Base-by-base conservation (phyloP, 2,329 filamentous ascomycete genomes). In the Cladosporium sp. region DNA sequence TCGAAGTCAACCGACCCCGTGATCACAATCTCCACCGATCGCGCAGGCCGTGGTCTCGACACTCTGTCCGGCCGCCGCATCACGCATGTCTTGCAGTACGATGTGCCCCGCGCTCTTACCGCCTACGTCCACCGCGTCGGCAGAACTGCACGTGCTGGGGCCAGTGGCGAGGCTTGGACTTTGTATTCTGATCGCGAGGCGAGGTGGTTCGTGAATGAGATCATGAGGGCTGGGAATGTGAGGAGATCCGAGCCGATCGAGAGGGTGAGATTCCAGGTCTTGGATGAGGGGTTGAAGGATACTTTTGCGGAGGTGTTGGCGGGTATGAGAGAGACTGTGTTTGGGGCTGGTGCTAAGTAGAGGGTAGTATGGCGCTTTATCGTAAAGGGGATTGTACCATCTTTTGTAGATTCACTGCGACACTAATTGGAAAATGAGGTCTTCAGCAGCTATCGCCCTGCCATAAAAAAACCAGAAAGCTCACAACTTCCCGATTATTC, bases 61-160 rank as follows among this genome's bases (percentile, higher is more conserved):
- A 47, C 56, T 12, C 47, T 64, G 4, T 43, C 47, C 9, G 42
- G 34, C 6, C 81, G 83, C 1, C 79, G 81, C 41, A 79, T 97
- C 41, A 83, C 84, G 30, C 88, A 95, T 64, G 89, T 97, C 41
- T 76, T 97, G 69, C 96, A 96, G 72, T 97, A 97, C 73, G 92
- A 96, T 66, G 78, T 96, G 47, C 92, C 92, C 0, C 79, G 83
- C 4, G 91, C 85, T 62, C 74, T 90, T 27, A 86, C 86, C 5
- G 86, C 84, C 19, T 97, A 97, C 61, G 84, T 97, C 4, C 93
- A 97, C 67, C 85, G 93, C 36, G 89, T 96, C 1, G 92, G 93
- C 32, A 83, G 93, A 51, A 96, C 92, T 1, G 92, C 92, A 1
- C 80, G 91, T 65, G 93, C 89, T 0, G 89, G 87, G 1, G 82